Evolutionary conservation across 1,284 basidiomycete genomes (phyloP).

Genomic region (Hemileia vastatrix): DNA sequence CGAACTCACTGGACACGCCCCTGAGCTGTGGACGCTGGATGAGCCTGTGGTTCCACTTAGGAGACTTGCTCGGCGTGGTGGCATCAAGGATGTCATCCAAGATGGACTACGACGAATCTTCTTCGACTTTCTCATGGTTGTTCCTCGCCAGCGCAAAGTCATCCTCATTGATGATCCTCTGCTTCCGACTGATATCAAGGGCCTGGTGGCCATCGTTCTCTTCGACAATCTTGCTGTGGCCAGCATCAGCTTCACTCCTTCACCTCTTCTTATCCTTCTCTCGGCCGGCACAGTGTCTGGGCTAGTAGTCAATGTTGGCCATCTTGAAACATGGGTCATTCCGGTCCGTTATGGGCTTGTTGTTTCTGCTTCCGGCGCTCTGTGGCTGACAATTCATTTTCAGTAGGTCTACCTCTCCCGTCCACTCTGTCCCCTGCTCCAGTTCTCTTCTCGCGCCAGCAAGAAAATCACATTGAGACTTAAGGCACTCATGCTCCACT

Average conservation of each 20-base stretch:
- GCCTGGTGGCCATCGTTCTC: slow-evolving; percentile 70
- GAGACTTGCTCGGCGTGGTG: too few relatives aligned
- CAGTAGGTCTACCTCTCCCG: slow-evolving; percentile 75
- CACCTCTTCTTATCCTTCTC: slow-evolving; percentile 71
- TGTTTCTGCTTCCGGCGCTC: background rate
- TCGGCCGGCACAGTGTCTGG: slow-evolving; percentile 81
- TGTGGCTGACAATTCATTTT: background rate
- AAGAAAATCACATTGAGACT: slow-evolving; percentile 63
- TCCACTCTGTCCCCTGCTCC: slow-evolving; percentile 68
- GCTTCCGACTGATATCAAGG: slow-evolving; percentile 73
- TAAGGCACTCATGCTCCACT: slow-evolving; percentile 63
- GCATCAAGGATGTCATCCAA: background rate
- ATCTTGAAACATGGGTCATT: slow-evolving; percentile 74
- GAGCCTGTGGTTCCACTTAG: background rate
- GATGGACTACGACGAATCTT: background rate
- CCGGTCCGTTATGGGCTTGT: slow-evolving; percentile 55
- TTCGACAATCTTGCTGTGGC: slow-evolving; percentile 89
- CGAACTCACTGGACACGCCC: slow-evolving; percentile 45
- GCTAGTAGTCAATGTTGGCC: slow-evolving; percentile 81
- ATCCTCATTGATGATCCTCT: slow-evolving; percentile 83
- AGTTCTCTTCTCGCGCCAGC: slow-evolving; percentile 73
- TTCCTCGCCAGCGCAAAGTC: slow-evolving; percentile 85
- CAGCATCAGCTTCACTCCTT: slow-evolving; percentile 80
- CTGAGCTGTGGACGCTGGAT: background rate
- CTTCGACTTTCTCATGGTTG: slow-evolving; percentile 71